Percentiles rank a stretch among this genome's conserved stretches.
Conservation (phyloP, 306 rosid species). For the Cotoneaster glaucophyllus region DNA sequence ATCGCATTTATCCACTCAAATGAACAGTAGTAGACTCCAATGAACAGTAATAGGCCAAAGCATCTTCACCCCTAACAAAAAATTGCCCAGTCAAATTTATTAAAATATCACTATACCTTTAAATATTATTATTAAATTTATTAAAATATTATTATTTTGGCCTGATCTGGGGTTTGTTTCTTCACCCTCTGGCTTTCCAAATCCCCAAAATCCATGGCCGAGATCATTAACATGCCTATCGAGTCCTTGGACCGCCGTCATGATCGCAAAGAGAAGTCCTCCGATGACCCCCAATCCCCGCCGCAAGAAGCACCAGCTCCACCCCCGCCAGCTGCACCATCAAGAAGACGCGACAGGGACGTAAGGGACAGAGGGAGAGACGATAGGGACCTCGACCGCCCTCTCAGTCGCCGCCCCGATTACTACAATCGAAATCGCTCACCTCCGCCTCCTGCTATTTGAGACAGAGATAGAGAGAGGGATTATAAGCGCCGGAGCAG, state of each 20-base stretch:
- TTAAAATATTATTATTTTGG: too few species aligned
- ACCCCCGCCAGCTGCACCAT: conserved; percentile 19
- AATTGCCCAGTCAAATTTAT: too few species aligned
- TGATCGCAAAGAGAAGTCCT: conserved; percentile 36
- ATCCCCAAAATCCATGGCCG: conserved; percentile 51
- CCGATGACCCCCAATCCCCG: conserved; percentile 31
- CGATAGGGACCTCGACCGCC: conserved; percentile 70
- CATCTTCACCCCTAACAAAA: too few species aligned
- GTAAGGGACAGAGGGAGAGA: conserved; percentile 51
- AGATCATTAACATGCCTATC: conserved; percentile 58
- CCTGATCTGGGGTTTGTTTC: conserved; percentile 50
- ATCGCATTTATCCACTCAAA: too few species aligned
- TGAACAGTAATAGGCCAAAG: too few species aligned
- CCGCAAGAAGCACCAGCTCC: conserved; percentile 16
- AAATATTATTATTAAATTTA: too few species aligned
- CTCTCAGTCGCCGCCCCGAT: conserved; percentile 64
- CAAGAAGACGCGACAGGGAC: conserved; percentile 49
- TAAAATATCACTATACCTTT: too few species aligned
- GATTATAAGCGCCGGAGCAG: conserved; percentile 76
- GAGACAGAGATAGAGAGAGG: conserved; percentile 65
- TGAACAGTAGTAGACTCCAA: too few species aligned
- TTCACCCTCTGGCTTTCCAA: conserved; percentile 1
- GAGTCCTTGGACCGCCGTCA: conserved; percentile 58
- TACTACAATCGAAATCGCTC: conserved; percentile 65
- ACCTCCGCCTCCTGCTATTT: conserved; percentile 37